These are phyloP conservation scores for Balansia obtecta DNA, from an alignment of 2,329 filamentous ascomycete genomes.

Conservation along the genomic window DNA sequence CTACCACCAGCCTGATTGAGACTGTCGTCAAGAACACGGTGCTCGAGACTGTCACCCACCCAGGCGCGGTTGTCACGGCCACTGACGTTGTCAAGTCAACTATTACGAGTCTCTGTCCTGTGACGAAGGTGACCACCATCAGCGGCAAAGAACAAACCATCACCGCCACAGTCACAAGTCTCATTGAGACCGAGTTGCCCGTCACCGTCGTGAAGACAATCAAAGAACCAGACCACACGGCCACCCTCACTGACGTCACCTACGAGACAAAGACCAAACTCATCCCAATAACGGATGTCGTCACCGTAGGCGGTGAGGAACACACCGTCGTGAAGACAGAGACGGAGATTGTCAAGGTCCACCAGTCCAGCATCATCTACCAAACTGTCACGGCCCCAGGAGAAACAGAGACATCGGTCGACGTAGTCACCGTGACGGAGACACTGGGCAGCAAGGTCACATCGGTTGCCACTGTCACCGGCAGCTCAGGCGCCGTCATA, in stretches of 20 bases:
- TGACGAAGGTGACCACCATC: slow-evolving; percentile 31
- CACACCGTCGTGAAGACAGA: slow-evolving; percentile 12
- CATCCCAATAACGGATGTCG: slow-evolving; percentile 18
- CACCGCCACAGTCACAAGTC: slow-evolving; percentile 25
- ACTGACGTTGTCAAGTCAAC: slow-evolving; percentile 23
- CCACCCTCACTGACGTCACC: slow-evolving; percentile 8
- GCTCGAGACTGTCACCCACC: slow-evolving; percentile 12
- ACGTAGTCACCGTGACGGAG: slow-evolving; percentile 27
- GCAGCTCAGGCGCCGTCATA: slow-evolving; percentile 22
- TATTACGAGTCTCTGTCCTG: slow-evolving; percentile 22
- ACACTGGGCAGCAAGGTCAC: slow-evolving; percentile 30
- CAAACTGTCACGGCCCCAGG: slow-evolving; percentile 26
- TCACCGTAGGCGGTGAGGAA: slow-evolving; percentile 21
- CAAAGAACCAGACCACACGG: slow-evolving; percentile 5
- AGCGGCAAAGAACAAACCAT: slow-evolving; percentile 24
- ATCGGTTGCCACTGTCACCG: slow-evolving; percentile 25
- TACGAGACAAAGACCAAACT: slow-evolving; percentile 30
- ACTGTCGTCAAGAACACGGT: slow-evolving; percentile 21
- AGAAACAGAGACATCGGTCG: slow-evolving; percentile 19
- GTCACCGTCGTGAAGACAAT: slow-evolving; percentile 20
- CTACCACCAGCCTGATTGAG: slow-evolving; percentile 25
- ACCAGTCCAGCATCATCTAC: slow-evolving; percentile 18
- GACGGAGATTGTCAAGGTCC: slow-evolving; percentile 17
- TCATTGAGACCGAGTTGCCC: slow-evolving; percentile 19
- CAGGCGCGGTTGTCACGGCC: slow-evolving; percentile 7